A percentile compares a stretch with the other conserved stretches of the same genome.
Conservation (phyloP, 176 grass and related monocot species). For the Musa itinerans region DNA sequence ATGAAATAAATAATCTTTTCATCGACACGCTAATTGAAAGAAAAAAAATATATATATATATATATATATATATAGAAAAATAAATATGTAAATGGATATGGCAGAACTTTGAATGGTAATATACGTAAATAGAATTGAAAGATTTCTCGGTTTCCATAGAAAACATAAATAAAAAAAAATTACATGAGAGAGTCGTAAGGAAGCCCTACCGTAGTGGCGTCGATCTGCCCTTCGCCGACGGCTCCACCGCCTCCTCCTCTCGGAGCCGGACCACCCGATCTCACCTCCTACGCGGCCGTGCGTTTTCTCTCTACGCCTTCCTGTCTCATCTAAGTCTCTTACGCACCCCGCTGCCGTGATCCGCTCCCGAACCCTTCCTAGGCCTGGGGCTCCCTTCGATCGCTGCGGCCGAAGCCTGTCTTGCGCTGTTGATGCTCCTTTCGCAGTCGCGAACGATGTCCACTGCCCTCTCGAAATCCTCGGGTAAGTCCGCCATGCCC, state of each 20-base stretch:
- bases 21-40: too few species aligned
- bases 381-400: background rate
- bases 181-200: too few species aligned
- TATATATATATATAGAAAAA: too few species aligned
- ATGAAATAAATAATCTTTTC: too few species aligned
- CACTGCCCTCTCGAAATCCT: background rate
- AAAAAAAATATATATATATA: too few species aligned
- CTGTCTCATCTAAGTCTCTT: background rate
- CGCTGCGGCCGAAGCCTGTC: background rate
- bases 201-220: background rate
- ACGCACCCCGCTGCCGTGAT: background rate
- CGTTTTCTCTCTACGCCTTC: background rate
- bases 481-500: background rate
- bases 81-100: too few species aligned
- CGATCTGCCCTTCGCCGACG: background rate
- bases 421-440: background rate
- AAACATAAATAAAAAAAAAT: too few species aligned
- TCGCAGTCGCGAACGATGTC: background rate
- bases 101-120: too few species aligned
- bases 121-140: too few species aligned
- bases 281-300: background rate
- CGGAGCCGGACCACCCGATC: background rate
- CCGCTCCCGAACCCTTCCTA: background rate
- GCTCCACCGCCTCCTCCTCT: background rate
- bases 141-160: too few species aligned